Base-by-base conservation (phyloP, 768 basidiomycete genomes). In the Hypsizygus marmoreus region DNA sequence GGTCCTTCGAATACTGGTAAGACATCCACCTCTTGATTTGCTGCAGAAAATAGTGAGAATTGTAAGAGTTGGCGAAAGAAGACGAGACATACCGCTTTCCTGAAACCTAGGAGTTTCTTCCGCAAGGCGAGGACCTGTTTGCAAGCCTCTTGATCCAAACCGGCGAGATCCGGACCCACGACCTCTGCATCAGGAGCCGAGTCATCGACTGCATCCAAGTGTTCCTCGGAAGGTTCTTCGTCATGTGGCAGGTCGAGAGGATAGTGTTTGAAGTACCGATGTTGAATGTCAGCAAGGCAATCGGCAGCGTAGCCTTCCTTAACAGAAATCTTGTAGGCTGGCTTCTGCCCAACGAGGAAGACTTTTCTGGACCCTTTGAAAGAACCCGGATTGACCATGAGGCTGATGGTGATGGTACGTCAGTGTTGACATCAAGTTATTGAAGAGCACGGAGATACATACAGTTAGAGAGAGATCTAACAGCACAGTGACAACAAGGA, bases 21-120 rank as follows among this genome's bases (percentile, higher is more conserved):
- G 42, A 20, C 29, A 54, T 17, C 53, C 52, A 57, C 0, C 53
- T 34, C n/a, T 47, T 46, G 42, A 57, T 54, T 54, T 57, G 49
- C 56, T 57, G 40, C n/a, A 16, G 30, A 24, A 30, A 19, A 23
- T n/a, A 14, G 25, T 12, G 14, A 42, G 36, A 17, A 30, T 23
- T 8, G 24, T 13, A 19, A 14, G 24, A 45, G 16, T 19, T n/a
- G n/a, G n/a, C n/a, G n/a, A n/a, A n/a, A n/a, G n/a, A n/a, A n/a
- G n/a, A n/a, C n/a, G n/a, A n/a, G n/a, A n/a, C 37, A 20, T n/a
- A 38, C 37, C 37, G n/a, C 37, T 38, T 38, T 38, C 6, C 37
- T 6, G 14, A 38, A 38, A 4, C 5, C 19, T 13, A 33, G 6
- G n/a, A 33, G 19, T 12, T 33, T 33, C 16, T 4, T 8, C 6